Conservation (phyloP, 1,284 basidiomycete genomes). For the Ganoderma leucocontextum region DNA sequence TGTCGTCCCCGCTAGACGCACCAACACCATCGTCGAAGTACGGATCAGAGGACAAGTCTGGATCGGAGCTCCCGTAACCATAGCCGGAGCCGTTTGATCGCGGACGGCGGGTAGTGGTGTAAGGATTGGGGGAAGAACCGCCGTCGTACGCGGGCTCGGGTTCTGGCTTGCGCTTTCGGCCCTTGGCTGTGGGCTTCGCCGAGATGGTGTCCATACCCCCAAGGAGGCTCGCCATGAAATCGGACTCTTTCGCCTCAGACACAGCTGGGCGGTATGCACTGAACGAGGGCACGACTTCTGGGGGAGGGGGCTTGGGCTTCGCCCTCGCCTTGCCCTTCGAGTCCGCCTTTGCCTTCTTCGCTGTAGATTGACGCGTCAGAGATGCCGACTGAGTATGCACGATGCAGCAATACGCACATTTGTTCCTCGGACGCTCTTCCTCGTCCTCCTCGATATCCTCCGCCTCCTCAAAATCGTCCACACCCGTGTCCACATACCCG, state of each 20-base stretch:
- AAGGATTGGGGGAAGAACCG: slow-evolving; percentile 39
- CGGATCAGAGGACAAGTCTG: slow-evolving; percentile 66
- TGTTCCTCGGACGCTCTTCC: slow-evolving; percentile 38
- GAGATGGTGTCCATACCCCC: slow-evolving; percentile 68
- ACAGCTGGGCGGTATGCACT: slow-evolving; percentile 80
- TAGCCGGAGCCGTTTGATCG: slow-evolving; percentile 26
- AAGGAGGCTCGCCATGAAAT: slow-evolving; percentile 86
- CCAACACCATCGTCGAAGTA: slow-evolving; percentile 53
- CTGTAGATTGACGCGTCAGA: slow-evolving; percentile 32
- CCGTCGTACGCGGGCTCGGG: slow-evolving; percentile 55
- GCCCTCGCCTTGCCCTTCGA: slow-evolving; percentile 52
- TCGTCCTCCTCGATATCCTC: slow-evolving; percentile 55
- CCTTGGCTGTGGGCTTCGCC: slow-evolving; percentile 45
- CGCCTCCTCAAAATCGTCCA: slow-evolving; percentile 87
- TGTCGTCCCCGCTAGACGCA: slow-evolving; percentile 62
- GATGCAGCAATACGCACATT: slow-evolving; percentile 46
- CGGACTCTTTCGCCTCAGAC: slow-evolving; percentile 81
- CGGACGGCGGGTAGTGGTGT: slow-evolving; percentile 26
- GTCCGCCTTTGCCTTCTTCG: slow-evolving; percentile 52
- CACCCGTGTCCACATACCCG: slow-evolving; percentile 96
- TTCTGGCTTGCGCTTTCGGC: slow-evolving; percentile 80
- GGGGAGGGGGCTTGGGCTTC: slow-evolving; percentile 58
- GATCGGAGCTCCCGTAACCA: slow-evolving; percentile 43
- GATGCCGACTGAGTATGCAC: neutral
- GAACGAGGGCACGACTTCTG: slow-evolving; percentile 64